Base-by-base conservation (phyloP, 306 rosid species). In the Canavalia ensiformis region DNA sequence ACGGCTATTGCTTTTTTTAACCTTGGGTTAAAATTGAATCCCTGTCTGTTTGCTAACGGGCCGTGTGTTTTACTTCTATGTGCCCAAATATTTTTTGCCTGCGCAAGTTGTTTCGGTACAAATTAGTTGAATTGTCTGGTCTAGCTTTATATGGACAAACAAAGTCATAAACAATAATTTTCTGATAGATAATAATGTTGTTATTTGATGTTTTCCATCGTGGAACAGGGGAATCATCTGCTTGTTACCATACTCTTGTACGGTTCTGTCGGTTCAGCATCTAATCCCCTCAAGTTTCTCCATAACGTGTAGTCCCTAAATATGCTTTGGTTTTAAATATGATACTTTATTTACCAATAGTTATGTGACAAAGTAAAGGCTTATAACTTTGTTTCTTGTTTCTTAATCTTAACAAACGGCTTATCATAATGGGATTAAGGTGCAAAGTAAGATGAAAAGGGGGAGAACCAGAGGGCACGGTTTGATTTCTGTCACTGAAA, bases 261-360 rank as follows among this genome's bases (percentile, higher is more conserved):
- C 46, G 4, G 45, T 12, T 44, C 56, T 11, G 69, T 46, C 46
- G 4, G 45, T 12, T 44, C 56, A 30, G 69, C 58, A 56, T 74
- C 55, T 45, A 30, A 6, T 45, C 47, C 46, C 8, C 44, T 30
- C 31, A 45, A 75, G 46, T 58, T 64, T 45, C 46, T 75, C 70
- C 58, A 28, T 28, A 41, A 54, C 62, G 1, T 63, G 12, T 10
- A 5, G 33, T 62, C 42, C 33, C 3, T 42, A 59, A 13, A 42
- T 75, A 30, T 47, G 62, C 52, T 76, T 76, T 62, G 35, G 9
- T 33, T 74, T 44, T 42, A 39, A 12, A 60, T 7, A 18, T 29
- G 29, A 34, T 34, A 35, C 50, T 11, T 80, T 66, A 47, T 49
- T 35, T 62, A 30, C 65, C 42, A 80, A 4, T 80, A 50, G 31